Percentiles rank a stretch among this genome's conserved stretches.
phyloP scores from a whole-genome alignment of 768 basidiomycete genomes.

The Boletus sp. region DNA sequence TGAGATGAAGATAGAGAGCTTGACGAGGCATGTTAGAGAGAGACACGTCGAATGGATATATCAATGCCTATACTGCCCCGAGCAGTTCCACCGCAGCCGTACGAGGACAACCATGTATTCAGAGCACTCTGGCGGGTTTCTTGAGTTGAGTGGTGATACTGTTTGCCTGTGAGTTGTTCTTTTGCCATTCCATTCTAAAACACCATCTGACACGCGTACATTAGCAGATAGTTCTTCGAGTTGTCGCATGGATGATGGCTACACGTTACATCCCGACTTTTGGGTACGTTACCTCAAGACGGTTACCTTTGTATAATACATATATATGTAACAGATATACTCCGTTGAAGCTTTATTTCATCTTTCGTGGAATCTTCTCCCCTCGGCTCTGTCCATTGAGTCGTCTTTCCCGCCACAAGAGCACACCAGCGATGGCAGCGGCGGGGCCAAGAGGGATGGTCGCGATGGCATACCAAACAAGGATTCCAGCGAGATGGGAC shows the following conservation, averaged over 20 bases:
- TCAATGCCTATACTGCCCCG: constrained; percentile 15
- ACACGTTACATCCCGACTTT: not conserved
- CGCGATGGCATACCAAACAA: constrained; percentile 43
- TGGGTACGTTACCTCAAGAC: not conserved
- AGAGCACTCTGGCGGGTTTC: constrained; percentile 1
- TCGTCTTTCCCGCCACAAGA: constrained; percentile 47
- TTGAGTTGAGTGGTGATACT: not conserved
- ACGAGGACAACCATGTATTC: constrained; percentile 14
- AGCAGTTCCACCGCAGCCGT: constrained; percentile 25
- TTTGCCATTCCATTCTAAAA: not conserved
- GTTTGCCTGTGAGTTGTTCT: not conserved
- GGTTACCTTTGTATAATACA: not conserved
- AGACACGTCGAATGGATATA: constrained; percentile 18
- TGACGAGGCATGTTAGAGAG: constrained; percentile 27
- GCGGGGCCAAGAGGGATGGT: constrained; percentile 47
- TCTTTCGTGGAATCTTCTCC: not conserved
- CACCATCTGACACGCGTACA: not conserved
- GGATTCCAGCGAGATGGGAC: constrained; percentile 32
- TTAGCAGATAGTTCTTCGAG: too few species aligned
- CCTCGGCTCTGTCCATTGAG: constrained; percentile 14
- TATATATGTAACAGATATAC: not conserved
- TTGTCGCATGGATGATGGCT: not conserved
- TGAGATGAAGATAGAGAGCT: constrained; percentile 27
- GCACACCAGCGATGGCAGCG: constrained; percentile 45
- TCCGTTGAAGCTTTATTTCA: not conserved